These are phyloP conservation scores for Eucalyptus leucophloia DNA, from an alignment of 345 rosid species.

Conservation along the genomic window DNA sequence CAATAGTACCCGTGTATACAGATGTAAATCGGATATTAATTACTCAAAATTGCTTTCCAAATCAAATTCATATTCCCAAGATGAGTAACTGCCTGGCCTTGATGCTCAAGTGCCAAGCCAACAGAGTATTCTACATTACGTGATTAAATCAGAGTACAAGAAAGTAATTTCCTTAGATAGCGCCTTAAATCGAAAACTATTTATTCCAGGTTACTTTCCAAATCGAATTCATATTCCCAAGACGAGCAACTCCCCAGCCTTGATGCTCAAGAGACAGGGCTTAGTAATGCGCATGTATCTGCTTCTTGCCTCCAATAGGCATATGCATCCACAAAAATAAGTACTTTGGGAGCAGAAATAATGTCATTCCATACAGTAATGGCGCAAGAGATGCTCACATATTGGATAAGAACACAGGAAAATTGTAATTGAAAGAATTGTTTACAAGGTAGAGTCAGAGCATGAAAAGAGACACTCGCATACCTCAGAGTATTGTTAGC, in stretches of 20 bases:
- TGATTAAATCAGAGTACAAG: not conserved
- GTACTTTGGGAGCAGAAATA: not conserved
- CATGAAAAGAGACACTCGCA: not conserved
- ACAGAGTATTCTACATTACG: not conserved
- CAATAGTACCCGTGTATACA: not conserved
- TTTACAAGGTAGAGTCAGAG: not conserved
- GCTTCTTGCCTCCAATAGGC: not conserved
- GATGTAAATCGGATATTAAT: not conserved
- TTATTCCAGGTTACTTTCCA: not conserved
- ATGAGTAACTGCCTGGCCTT: not conserved
- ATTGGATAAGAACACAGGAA: not conserved
- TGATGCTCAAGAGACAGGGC: not conserved
- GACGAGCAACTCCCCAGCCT: not conserved
- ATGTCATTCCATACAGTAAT: not conserved
- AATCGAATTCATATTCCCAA: not conserved
- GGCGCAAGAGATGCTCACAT: not conserved
- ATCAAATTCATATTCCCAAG: not conserved
- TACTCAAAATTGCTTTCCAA: not conserved
- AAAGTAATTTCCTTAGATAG: not conserved
- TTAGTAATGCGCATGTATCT: not conserved
- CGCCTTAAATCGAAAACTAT: not conserved
- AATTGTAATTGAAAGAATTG: conserved; percentile 1
- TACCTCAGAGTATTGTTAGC: not conserved
- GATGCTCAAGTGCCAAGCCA: not conserved
- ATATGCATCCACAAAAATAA: not conserved